Evolutionary conservation across 306 rosid species (phyloP).

Genomic region (Oxytropis ochrocephala): DNA sequence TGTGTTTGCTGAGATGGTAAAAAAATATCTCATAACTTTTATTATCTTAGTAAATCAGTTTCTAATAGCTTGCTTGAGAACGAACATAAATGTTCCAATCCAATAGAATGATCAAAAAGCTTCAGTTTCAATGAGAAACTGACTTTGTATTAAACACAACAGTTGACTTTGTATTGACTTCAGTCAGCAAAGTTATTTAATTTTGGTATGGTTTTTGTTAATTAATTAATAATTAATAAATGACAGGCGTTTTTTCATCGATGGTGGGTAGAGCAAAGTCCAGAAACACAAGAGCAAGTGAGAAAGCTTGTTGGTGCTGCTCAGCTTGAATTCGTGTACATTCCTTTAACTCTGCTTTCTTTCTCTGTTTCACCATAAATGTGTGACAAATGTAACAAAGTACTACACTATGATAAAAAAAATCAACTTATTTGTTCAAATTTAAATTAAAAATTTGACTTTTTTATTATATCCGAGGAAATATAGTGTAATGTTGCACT

Average conservation of each 20-base stretch:
- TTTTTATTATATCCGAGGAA: too few species aligned
- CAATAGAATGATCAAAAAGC: background rate
- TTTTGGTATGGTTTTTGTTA: background rate
- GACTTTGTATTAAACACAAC: background rate
- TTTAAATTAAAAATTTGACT: too few species aligned
- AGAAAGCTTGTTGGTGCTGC: constrained; percentile 55
- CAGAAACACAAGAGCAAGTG: constrained; percentile 47
- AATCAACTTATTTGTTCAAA: too few species aligned
- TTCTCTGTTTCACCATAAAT: background rate
- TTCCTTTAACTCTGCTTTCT: background rate
- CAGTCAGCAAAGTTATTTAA: background rate
- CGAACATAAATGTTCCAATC: background rate
- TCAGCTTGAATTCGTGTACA: constrained; percentile 72
- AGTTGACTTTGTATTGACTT: background rate
- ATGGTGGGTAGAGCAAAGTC: constrained; percentile 79
- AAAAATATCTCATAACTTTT: background rate
- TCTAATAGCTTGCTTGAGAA: too few species aligned
- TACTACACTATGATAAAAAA: too few species aligned
- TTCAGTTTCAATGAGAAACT: too few species aligned
- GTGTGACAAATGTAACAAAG: background rate
- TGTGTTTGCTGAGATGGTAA: constrained; percentile 80
- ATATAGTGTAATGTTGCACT: background rate
- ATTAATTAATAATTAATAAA: background rate
- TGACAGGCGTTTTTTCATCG: constrained; percentile 69
- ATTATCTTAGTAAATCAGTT: too few species aligned